A percentile compares a stretch with the other conserved stretches of the same genome.
phyloP scores from a whole-genome alignment of 2,329 filamentous ascomycete genomes.

The Sclerotinia trifoliorum region DNA sequence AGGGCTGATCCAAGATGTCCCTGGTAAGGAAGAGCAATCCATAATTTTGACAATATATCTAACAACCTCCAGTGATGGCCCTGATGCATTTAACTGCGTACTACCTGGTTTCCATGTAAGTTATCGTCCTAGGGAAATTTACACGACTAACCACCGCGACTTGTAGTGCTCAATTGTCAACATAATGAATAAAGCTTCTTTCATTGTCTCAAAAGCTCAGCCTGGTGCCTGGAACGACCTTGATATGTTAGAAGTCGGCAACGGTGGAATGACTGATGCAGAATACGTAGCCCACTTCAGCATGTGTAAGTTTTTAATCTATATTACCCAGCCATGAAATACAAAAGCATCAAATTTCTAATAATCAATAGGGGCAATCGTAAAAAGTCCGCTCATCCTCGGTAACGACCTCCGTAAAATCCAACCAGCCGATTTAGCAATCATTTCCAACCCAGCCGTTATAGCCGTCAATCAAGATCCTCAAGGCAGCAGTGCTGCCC shows the following conservation, averaged over 20 bases:
- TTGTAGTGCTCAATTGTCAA: constrained; percentile 36
- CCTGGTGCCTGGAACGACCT: constrained; percentile 41
- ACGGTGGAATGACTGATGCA: constrained; percentile 40
- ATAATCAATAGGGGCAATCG: constrained; percentile 31
- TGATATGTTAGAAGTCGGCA: constrained; percentile 43
- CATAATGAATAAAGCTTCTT: constrained; percentile 37
- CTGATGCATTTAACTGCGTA: constrained; percentile 37
- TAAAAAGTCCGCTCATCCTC: constrained; percentile 38
- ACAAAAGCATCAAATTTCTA: constrained; percentile 8
- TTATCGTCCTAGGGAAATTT: neutral
- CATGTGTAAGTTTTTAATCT: constrained; percentile 31
- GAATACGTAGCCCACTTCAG: constrained; percentile 42
- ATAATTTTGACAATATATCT: neutral
- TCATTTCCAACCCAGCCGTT: constrained; percentile 45
- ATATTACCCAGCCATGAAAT: neutral
- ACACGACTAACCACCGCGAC: neutral
- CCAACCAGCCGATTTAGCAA: constrained; percentile 40
- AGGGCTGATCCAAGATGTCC: constrained; percentile 42
- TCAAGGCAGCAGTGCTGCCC: constrained; percentile 42
- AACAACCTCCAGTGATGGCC: constrained; percentile 40
- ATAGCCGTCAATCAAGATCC: constrained; percentile 47
- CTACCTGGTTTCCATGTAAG: constrained; percentile 35
- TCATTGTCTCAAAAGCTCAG: constrained; percentile 36
- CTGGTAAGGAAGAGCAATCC: constrained; percentile 17
- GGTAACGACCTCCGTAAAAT: constrained; percentile 40